Percentiles rank a stretch among this genome's conserved stretches.
Evolutionary conservation across 192 early-diverging fungal genomes (phyloP).

Genomic region (Mortierella antarctica): DNA sequence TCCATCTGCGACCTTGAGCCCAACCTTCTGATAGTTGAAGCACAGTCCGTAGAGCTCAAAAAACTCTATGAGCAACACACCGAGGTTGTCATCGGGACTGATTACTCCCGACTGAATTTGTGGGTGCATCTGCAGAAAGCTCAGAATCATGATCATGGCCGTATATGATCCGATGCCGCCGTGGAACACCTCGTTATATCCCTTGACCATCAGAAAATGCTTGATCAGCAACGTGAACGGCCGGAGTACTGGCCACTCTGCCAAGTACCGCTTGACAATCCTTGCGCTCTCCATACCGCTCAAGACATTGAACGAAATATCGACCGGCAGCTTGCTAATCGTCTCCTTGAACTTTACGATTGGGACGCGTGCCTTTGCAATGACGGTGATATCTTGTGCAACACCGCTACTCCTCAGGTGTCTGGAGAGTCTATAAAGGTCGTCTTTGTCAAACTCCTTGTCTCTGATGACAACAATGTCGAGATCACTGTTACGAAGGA

Average conservation of each 20-base stretch:
- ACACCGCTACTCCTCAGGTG: slow-evolving; percentile 61
- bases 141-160: slow-evolving; percentile 78
- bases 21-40: slow-evolving; percentile 79
- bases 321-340: slow-evolving; percentile 77
- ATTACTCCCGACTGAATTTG: slow-evolving; percentile 73
- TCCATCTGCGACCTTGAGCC: slow-evolving; percentile 67
- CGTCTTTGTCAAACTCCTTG: background rate
- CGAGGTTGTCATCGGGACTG: slow-evolving; percentile 79
- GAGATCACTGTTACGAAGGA: slow-evolving; percentile 20
- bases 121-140: slow-evolving; percentile 91
- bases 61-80: slow-evolving; percentile 91
- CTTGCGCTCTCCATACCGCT: slow-evolving; percentile 71
- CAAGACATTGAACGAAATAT: slow-evolving; percentile 86
- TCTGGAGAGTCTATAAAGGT: background rate
- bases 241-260: slow-evolving; percentile 69
- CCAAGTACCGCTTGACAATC: slow-evolving; percentile 69
- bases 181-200: slow-evolving; percentile 88
- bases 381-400: slow-evolving; percentile 61
- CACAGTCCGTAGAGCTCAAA: slow-evolving; percentile 90
- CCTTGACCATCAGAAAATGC: slow-evolving; percentile 80
- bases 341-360: slow-evolving; percentile 90
- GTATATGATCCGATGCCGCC: slow-evolving; percentile 93
- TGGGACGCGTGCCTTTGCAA: slow-evolving; percentile 74
- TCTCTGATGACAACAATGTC: slow-evolving; percentile 13
- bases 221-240: slow-evolving; percentile 87